Conservation (phyloP, 1,284 basidiomycete species). For the Cutaneotrichosporon curvatum region DNA sequence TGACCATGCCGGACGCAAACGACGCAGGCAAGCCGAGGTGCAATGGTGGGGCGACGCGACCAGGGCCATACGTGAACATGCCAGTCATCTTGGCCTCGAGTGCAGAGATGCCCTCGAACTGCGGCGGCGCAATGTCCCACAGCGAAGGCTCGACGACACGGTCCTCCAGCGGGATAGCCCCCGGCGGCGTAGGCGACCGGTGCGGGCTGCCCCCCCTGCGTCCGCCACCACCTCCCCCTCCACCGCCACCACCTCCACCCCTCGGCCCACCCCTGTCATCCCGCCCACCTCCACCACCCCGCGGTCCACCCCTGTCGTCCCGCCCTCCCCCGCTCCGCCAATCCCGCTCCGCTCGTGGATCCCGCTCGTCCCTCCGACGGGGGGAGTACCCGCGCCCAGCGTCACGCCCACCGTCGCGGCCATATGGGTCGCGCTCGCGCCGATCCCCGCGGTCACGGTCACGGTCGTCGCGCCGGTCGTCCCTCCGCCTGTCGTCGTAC, state of each 20-base stretch:
- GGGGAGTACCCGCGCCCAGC: slow-evolving; percentile 11
- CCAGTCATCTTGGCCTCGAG: slow-evolving; percentile 94
- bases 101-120: slow-evolving; percentile 89
- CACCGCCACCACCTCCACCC: slow-evolving; percentile 33
- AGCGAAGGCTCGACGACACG: slow-evolving; percentile 78
- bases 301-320: slow-evolving; percentile 10
- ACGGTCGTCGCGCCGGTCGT: no score
- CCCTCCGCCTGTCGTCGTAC: no score
- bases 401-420: slow-evolving; percentile 6
- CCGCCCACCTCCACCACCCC: slow-evolving; percentile 17
- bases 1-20: slow-evolving; percentile 57
- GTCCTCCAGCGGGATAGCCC: slow-evolving; percentile 72
- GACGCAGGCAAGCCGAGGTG: slow-evolving; percentile 36
- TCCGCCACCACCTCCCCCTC: slow-evolving; percentile 43
- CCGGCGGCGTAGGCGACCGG: slow-evolving; percentile 84
- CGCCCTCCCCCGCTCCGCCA: slow-evolving; percentile 21
- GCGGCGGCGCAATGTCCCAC: slow-evolving; percentile 93
- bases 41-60: slow-evolving; percentile 38
- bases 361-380: slow-evolving; percentile 33
- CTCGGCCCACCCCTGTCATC: slow-evolving; percentile 14
- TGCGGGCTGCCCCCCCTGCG: slow-evolving; percentile 51
- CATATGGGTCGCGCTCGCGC: slow-evolving; percentile 6
- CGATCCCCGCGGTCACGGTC: slow-evolving; percentile 4
- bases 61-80: slow-evolving; percentile 42
- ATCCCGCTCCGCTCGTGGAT: slow-evolving; percentile 16